phyloP scores from a whole-genome alignment of 2,329 filamentous ascomycete genomes.

The Colletotrichum lindemuthianum region DNA sequence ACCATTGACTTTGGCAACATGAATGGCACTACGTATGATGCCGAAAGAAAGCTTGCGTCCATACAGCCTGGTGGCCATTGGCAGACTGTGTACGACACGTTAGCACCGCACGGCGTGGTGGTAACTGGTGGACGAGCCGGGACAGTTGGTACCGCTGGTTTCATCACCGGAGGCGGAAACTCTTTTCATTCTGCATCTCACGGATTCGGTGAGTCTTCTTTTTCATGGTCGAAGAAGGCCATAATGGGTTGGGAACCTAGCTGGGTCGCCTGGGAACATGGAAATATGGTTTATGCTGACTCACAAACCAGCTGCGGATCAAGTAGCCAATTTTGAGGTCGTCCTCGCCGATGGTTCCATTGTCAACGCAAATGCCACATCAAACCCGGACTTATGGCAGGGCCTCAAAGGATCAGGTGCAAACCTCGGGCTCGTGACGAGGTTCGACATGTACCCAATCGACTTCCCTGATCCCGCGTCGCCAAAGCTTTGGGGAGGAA shows the following conservation, averaged over 20 bases:
- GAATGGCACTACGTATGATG: constrained; percentile 44
- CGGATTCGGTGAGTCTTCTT: constrained; percentile 45
- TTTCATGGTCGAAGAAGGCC: no score
- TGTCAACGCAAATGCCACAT: constrained; percentile 50
- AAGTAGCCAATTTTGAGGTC: constrained; percentile 55
- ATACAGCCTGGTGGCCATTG: constrained; percentile 50
- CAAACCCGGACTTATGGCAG: constrained; percentile 55
- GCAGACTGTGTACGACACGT: constrained; percentile 49
- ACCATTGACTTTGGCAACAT: constrained; percentile 50
- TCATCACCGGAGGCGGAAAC: constrained; percentile 48
- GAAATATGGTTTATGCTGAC: no score
- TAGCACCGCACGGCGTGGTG: constrained; percentile 45
- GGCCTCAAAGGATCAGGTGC: constrained; percentile 59
- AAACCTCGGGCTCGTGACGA: constrained; percentile 55
- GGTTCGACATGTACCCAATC: constrained; percentile 46
- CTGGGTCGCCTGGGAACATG: no score
- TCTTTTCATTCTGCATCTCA: constrained; percentile 49
- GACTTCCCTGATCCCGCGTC: constrained; percentile 42
- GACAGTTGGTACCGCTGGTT: constrained; percentile 49
- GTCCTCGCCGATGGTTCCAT: constrained; percentile 57
- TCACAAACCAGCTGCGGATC: constrained; percentile 50
- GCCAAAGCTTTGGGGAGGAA: constrained; percentile 44
- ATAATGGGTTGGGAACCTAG: no score
- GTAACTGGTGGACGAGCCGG: constrained; percentile 49
- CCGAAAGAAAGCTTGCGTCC: constrained; percentile 42